phyloP scores from a whole-genome alignment of 305 asterid species.

The Petunia hybrid region DNA sequence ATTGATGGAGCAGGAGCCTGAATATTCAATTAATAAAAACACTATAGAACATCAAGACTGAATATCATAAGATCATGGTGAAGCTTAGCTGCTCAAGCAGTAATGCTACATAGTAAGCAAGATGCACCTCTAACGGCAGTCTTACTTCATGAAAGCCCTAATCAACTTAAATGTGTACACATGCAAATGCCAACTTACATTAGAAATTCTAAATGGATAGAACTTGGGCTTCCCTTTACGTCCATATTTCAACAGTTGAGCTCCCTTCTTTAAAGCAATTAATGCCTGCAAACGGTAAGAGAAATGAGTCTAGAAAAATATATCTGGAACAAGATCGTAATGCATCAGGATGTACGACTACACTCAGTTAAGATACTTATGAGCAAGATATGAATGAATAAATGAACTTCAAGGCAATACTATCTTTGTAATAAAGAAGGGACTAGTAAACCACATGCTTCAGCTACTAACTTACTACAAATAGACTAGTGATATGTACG shows the following conservation, averaged over 20 bases:
- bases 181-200: conserved; percentile 55
- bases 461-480: not conserved
- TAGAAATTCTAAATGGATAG: conserved; percentile 87
- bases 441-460: conserved; percentile 13
- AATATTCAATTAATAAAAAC: conserved; percentile 15
- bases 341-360: not conserved
- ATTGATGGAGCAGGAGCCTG: not conserved
- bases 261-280: conserved; percentile 90
- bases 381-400: not conserved
- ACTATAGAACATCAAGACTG: not conserved
- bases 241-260: conserved; percentile 94
- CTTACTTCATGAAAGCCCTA: conserved; percentile 6
- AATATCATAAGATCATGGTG: conserved; percentile 7
- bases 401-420: not conserved
- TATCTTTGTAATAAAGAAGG: not conserved
- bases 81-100: not conserved
- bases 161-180: not conserved
- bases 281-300: conserved; percentile 65
- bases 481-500: not conserved
- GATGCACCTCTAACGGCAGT: conserved; percentile 16
- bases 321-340: conserved; percentile 21
- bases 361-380: not conserved
- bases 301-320: conserved; percentile 21
- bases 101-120: not conserved
- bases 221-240: conserved; percentile 95